Evolutionary conservation across 2,329 filamentous ascomycete species (phyloP).

Genomic region (Emmonsiellopsis sp.): DNA sequence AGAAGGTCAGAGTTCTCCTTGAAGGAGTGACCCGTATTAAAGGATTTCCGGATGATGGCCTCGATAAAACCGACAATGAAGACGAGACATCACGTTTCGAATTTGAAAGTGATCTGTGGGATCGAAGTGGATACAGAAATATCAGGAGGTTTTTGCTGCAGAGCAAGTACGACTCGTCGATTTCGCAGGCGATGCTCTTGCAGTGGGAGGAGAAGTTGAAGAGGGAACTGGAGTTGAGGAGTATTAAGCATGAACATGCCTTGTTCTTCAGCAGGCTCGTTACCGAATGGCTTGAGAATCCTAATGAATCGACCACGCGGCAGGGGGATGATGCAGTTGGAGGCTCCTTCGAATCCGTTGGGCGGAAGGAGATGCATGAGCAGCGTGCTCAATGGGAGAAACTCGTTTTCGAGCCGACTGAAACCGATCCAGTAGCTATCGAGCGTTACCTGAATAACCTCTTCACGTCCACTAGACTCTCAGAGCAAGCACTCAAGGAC

Average conservation of each 20-base stretch:
- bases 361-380: conserved; percentile 45
- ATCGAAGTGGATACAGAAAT: conserved; percentile 29
- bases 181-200: conserved; percentile 38
- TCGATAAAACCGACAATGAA: conserved; percentile 19
- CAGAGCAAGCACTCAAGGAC: conserved; percentile 34
- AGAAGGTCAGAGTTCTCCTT: conserved; percentile 25
- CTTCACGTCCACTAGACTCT: conserved; percentile 37
- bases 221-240: conserved; percentile 40
- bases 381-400: conserved; percentile 48
- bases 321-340: conserved; percentile 21
- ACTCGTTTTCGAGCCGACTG: conserved; percentile 43
- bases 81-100: conserved; percentile 18
- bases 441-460: conserved; percentile 42
- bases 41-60: conserved; percentile 26
- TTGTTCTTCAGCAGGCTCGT: conserved; percentile 48
- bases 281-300: conserved; percentile 43
- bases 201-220: conserved; percentile 42
- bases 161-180: conserved; percentile 44
- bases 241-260: conserved; percentile 48
- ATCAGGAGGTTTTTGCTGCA: conserved; percentile 47
- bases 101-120: conserved; percentile 17
- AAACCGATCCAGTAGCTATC: conserved; percentile 40
- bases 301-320: conserved; percentile 15
- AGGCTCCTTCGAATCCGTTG: conserved; percentile 40
- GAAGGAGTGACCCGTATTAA: conserved; percentile 30